Evolutionary conservation across 371 early-diverging fungal species (phyloP).

Genomic region (Encephalitozoon hellem): DNA sequence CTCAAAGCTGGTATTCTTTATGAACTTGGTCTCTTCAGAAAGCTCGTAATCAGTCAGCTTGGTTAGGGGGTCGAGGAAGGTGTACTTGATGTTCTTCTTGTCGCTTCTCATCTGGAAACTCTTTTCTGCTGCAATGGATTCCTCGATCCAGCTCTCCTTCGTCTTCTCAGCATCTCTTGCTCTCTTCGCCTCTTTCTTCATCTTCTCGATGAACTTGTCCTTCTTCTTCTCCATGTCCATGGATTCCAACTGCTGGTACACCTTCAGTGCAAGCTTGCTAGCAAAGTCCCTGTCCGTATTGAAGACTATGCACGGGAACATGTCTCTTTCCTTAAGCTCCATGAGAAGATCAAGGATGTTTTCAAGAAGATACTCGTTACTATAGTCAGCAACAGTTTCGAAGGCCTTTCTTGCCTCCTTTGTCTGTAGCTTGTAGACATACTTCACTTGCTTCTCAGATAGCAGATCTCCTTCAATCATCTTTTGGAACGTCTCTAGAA

Average conservation of each 20-base stretch:
- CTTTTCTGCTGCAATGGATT: conserved; percentile 50
- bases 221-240: conserved; percentile 48
- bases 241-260: conserved; percentile 53
- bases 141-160: conserved; percentile 58
- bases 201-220: conserved; percentile 48
- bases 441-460: conserved; percentile 49
- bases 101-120: conserved; percentile 38
- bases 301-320: conserved; percentile 64
- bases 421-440: conserved; percentile 55
- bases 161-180: conserved; percentile 51
- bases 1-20: conserved; percentile 38
- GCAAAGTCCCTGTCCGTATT: conserved; percentile 63
- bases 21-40: conserved; percentile 52
- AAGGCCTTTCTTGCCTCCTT: conserved; percentile 43
- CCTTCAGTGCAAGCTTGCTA: conserved; percentile 58
- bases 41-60: conserved; percentile 57
- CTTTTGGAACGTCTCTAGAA: conserved; percentile 49
- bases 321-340: conserved; percentile 55
- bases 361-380: conserved; percentile 44
- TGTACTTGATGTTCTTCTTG: conserved; percentile 54
- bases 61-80: conserved; percentile 49
- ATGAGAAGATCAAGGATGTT: conserved; percentile 51
- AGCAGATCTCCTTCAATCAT: conserved; percentile 52
- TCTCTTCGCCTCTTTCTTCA: conserved; percentile 56
- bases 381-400: conserved; percentile 18